These are phyloP conservation scores for Brasenia schreberi DNA, from an alignment of 164 flowering plant species.

Conservation along the genomic window DNA sequence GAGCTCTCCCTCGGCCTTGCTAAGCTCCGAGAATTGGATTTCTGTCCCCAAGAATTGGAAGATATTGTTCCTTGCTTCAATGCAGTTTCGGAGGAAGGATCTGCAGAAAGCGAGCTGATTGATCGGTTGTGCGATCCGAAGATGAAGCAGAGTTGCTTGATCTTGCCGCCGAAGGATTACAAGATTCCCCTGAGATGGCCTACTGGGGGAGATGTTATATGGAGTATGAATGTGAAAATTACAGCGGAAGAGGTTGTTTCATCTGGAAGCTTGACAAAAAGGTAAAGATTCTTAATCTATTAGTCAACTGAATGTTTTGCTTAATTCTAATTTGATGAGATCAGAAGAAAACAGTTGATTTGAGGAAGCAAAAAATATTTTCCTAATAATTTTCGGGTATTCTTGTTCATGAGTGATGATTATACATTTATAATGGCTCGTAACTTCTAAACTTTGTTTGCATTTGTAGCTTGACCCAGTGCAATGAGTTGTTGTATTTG, in stretches of 20 bases:
- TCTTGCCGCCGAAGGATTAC: constrained; percentile 69
- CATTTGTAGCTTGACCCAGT: no score
- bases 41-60: constrained; percentile 52
- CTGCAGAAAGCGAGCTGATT: constrained; percentile 28
- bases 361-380: no score
- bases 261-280: constrained; percentile 94
- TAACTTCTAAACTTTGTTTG: no score
- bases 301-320: no score
- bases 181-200: constrained; percentile 94
- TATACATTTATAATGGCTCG: no score
- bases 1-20: constrained; percentile 58
- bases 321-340: no score
- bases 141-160: constrained; percentile 43
- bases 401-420: no score
- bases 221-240: constrained; percentile 85
- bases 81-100: constrained; percentile 34
- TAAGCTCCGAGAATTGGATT: constrained; percentile 60
- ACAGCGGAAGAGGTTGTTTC: constrained; percentile 90
- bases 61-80: constrained; percentile 86
- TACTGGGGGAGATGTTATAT: constrained; percentile 83
- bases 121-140: constrained; percentile 49
- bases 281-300: constrained; percentile 23
- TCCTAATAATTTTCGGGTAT: no score
- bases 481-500: no score
- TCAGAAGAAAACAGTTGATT: no score